Evolutionary conservation across 306 rosid genomes (phyloP).

Genomic region (Medicago lupulina): DNA sequence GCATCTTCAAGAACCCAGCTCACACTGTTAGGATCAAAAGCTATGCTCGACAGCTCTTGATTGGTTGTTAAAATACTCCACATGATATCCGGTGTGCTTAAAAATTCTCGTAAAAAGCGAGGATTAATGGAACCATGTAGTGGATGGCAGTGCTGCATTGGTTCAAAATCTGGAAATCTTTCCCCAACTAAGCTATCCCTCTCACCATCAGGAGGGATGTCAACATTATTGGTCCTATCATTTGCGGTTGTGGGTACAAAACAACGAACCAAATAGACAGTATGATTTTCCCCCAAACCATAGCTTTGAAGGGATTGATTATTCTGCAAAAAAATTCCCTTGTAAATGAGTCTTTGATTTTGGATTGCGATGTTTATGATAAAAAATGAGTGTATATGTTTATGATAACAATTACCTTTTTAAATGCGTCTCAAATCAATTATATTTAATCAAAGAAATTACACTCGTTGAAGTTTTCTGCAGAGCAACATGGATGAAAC

Average conservation of each 20-base stretch:
- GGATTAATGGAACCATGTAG: conserved; percentile 58
- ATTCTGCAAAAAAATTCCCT: conserved; percentile 76
- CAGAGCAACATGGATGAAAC: too few relatives aligned
- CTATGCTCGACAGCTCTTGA: conserved; percentile 62
- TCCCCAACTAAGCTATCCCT: conserved; percentile 60
- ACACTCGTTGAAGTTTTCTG: too few relatives aligned
- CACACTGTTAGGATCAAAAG: conserved; percentile 76
- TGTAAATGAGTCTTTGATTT: conserved; percentile 79
- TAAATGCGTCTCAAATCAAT: too few relatives aligned
- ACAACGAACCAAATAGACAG: conserved; percentile 76
- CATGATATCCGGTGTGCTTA: conserved; percentile 69
- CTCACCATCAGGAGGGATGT: conserved; percentile 45
- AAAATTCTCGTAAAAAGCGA: conserved; percentile 59
- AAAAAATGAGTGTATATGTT: too few relatives aligned
- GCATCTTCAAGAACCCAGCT: conserved; percentile 78
- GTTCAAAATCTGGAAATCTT: conserved; percentile 67
- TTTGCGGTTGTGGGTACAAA: conserved; percentile 56
- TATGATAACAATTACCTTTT: too few relatives aligned
- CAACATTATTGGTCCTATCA: conserved; percentile 17
- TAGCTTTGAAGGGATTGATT: conserved; percentile 75
- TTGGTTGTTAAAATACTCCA: conserved; percentile 66
- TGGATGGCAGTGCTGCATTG: conserved; percentile 53
- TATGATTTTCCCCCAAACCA: conserved; percentile 80
- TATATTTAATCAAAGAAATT: too few relatives aligned
- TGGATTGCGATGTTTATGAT: conserved; percentile 50